These are phyloP conservation scores for Penstemon eatonii DNA, from an alignment of 257 asterid species.

Conservation along the genomic window DNA sequence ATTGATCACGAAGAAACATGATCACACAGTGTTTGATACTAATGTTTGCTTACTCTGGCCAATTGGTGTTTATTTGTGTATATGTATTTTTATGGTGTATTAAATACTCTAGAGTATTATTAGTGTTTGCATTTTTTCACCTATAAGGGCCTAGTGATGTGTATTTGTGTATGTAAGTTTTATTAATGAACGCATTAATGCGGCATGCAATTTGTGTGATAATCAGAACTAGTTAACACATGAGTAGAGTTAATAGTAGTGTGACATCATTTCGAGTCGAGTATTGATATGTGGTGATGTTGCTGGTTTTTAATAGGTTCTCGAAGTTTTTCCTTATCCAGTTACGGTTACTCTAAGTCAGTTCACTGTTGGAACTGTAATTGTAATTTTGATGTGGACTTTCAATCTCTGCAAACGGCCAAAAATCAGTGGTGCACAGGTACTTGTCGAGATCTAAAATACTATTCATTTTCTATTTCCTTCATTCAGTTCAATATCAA, in stretches of 20 bases:
- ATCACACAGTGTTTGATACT: too few relatives aligned
- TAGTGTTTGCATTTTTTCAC: background rate
- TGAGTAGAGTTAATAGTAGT: too few relatives aligned
- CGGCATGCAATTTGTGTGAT: background rate
- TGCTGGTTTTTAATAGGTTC: slow-evolving; percentile 49
- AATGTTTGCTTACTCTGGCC: too few relatives aligned
- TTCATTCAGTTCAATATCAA: background rate
- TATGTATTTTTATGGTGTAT: too few relatives aligned
- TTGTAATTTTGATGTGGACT: slow-evolving; percentile 72
- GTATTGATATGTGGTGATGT: slow-evolving; percentile 20
- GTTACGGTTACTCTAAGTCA: slow-evolving; percentile 68
- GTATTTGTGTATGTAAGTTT: background rate
- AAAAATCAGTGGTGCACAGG: slow-evolving; percentile 83
- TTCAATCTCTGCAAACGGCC: slow-evolving; percentile 74
- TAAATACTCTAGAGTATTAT: too few relatives aligned
- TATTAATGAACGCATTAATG: background rate
- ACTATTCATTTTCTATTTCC: background rate
- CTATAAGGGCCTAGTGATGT: background rate
- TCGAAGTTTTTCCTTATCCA: slow-evolving; percentile 72
- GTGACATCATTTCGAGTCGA: slow-evolving; percentile 4
- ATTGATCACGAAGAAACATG: background rate
- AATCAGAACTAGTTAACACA: background rate
- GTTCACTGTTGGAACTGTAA: slow-evolving; percentile 70
- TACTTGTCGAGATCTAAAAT: slow-evolving; percentile 22
- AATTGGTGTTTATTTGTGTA: too few relatives aligned